Base-by-base conservation (phyloP, 2,329 filamentous ascomycete species). In the Bipolaris zeicola region DNA sequence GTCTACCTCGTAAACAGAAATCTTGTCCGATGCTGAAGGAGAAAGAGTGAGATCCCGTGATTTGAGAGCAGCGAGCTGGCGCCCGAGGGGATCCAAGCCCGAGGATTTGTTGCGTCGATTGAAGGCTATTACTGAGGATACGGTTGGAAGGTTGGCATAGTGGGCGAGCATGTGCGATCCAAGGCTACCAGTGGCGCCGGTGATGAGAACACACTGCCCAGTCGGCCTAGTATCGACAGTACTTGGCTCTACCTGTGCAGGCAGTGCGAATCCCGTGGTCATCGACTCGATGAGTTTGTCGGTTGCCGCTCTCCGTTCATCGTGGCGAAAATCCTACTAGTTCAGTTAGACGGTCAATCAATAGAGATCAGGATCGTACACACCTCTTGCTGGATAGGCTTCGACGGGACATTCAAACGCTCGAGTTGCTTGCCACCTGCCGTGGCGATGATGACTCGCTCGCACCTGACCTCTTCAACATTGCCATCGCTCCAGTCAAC, bases 1-100 rank as follows among this genome's bases (percentile, higher is more conserved):
- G 60, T 87, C 82, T 1, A 78, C 79, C 33, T 80, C 77, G 4
- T 82, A 64, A 36, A 86, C 83, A 2, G 42, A 49, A 0, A 84
- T 46, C 59, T 83, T 84, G 1, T 67, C 26, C 11, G 51, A 26
- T 4, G 65, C 55, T 0, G 41, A 34, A 1, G 62, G 8, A 14
- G 48, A 18, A 3, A 65, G 53, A 0, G 5, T 20, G n/a, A 68
- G 56, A 6, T 54, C 61, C 34, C 39, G 58, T 4, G n/a, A 33
- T 1, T 31, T 11, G 11, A 79, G 42, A 0, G 78, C 68, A 20
- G 76, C 39, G 4, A 64, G 48, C 60, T 82, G 80, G 10, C 76
- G 75, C 3, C 55, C 38, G 0, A 59, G 26, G 3, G 74, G 58
- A 5, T 75, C 67, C 2, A 38, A 55, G 3, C 13, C 26, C 4